A percentile compares a stretch with the other conserved stretches of the same genome.
Evolutionary conservation across 2,329 filamentous ascomycete species (phyloP).

Genomic region (Pyrenophora seminiperda): DNA sequence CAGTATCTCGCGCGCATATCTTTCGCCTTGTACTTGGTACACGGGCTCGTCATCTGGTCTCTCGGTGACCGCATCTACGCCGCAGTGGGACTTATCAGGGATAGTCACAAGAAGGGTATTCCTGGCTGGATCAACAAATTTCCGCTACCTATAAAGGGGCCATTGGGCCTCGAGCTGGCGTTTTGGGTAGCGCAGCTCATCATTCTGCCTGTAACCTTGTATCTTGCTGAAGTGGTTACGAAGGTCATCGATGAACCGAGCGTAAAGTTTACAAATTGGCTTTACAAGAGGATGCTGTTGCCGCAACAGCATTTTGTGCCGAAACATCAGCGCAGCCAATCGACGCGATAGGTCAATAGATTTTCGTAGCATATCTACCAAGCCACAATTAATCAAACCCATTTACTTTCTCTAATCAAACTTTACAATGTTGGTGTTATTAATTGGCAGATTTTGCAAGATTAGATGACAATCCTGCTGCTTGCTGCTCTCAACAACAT

Average conservation of each 20-base stretch:
- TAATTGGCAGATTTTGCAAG: too few species aligned
- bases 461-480: too few species aligned
- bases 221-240: slow-evolving; percentile 41
- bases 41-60: slow-evolving; percentile 55
- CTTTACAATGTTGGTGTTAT: not conserved
- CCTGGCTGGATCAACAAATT: slow-evolving; percentile 63
- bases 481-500: not conserved
- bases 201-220: slow-evolving; percentile 39
- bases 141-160: slow-evolving; percentile 60
- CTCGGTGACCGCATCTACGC: slow-evolving; percentile 65
- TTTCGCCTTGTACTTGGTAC: slow-evolving; percentile 64
- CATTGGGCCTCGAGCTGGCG: slow-evolving; percentile 60
- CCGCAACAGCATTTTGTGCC: slow-evolving; percentile 5
- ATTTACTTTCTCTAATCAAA: not conserved
- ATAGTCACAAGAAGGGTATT: slow-evolving; percentile 57
- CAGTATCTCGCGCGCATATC: slow-evolving; percentile 64
- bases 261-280: slow-evolving; percentile 57
- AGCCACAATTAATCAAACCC: not conserved
- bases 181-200: slow-evolving; percentile 66
- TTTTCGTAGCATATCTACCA: not conserved
- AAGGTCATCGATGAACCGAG: slow-evolving; percentile 57
- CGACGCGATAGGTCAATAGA: not conserved
- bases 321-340: slow-evolving; percentile 12
- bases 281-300: slow-evolving; percentile 58
- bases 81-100: slow-evolving; percentile 61